Evolutionary conservation across 1,284 basidiomycete species (phyloP), one percentile per base, ranked within the genome.

Genomic region (Cystobasidium slooffiae): DNA sequence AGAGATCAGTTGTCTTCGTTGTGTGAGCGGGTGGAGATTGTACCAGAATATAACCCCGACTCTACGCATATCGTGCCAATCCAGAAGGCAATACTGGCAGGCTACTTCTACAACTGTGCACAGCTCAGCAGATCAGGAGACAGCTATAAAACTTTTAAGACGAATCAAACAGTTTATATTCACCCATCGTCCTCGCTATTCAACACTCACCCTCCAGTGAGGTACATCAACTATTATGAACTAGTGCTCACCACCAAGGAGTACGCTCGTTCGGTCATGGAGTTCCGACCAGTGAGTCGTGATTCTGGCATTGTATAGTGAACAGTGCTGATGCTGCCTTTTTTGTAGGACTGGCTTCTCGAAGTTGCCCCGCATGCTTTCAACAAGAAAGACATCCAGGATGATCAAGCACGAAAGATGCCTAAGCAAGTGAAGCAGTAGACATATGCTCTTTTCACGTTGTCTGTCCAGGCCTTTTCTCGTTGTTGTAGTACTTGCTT

Each of bases 101-200:
- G 97, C 1, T 98, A 95, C 85, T 80, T 80, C 69, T 77, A 78
- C 53, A 78, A 80, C 58, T 74, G 79, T n/a, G 81, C 80, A 1
- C 76, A 81, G 24, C 75, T 81, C n/a, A 79, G 79, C 41, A 76
- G 81, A 44, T 75, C 78, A 18, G 81, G 80, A 1, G 81, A 81
- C 46, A 77, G 79, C 1, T 81, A 81, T 72, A 77, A 78, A 14
- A 78, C 79, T 3, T 77, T 79, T 75, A 80, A 80, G 77, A 78
- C 62, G 37, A 75, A 69, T 20, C 53, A 96, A 80, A 94, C 94
- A 0, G 94, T 99, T 59, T 92, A 97, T 81, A 91, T 99, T 68
- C 97, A 99, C 80, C 97, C 97, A 0, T 96, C 93, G 1, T 96
- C 93, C 6, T 91, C 93, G 81, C 84, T 99, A 77, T 95, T 98